Evolutionary conservation across 129 eudicot genomes (phyloP).

Genomic region (Helianthus tuberosus): DNA sequence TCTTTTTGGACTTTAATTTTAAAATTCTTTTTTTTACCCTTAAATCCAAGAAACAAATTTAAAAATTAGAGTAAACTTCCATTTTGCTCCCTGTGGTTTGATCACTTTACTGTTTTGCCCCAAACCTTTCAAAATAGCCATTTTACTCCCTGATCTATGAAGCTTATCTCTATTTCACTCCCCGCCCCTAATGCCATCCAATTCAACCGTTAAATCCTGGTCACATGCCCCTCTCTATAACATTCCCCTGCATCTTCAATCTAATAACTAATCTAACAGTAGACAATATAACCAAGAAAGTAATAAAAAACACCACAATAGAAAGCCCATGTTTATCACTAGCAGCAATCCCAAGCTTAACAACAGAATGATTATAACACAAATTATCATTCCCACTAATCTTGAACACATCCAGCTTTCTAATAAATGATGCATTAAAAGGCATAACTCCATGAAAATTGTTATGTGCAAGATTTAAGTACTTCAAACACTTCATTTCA

Average conservation of each 20-base stretch:
- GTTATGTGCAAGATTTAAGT: conserved; percentile 73
- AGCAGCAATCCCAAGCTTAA: conserved; percentile 75
- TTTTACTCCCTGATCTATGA: too few relatives aligned
- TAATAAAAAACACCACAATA: conserved; percentile 66
- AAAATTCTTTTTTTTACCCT: too few relatives aligned
- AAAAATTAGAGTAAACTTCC: too few relatives aligned
- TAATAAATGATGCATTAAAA: conserved; percentile 63
- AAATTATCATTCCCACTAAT: conserved; percentile 65
- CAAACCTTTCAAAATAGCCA: too few relatives aligned
- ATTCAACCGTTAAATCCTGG: too few relatives aligned
- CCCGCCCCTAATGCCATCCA: too few relatives aligned
- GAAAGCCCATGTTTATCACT: conserved; percentile 93
- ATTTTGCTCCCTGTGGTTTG: too few relatives aligned
- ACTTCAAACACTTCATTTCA: conserved; percentile 63
- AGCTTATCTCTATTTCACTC: too few relatives aligned
- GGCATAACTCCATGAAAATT: conserved; percentile 85
- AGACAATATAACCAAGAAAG: conserved; percentile 70
- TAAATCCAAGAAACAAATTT: too few relatives aligned
- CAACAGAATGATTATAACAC: conserved; percentile 63
- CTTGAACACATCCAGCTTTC: conserved; percentile 63
- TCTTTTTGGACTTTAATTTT: too few relatives aligned
- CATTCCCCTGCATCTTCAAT: not conserved
- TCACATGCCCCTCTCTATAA: too few relatives aligned
- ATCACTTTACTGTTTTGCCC: too few relatives aligned
- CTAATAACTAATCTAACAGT: conserved; percentile 24